Base-by-base conservation (phyloP, 148 eudicot species). In the Polygonum maritimum region DNA sequence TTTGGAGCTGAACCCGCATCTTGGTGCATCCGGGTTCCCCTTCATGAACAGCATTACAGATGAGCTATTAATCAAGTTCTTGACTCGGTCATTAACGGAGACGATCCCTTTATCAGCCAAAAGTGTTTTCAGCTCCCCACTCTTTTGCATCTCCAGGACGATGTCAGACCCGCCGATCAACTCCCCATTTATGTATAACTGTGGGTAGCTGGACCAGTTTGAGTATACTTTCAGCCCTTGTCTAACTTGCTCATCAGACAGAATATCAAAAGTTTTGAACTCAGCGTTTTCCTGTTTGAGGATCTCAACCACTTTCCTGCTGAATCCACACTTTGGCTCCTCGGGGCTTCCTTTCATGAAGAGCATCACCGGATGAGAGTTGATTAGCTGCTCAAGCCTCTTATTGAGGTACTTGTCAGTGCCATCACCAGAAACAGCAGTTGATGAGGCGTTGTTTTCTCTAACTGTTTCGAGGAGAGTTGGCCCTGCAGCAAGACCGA, bases 131-230 rank as follows among this genome's bases (percentile, higher is more conserved):
- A 96, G 86, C 69, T 91, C 97, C 12, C 99, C 99, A 36, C 98
- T 96, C 87, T 96, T 96, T 48, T 96, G 98, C 99, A 96, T 96
- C 88, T 96, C 99, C 75, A 96, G 74, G 60, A 91, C 90, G 22
- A 96, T 89, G 76, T 96, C 98, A 0, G 99, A 96, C 63, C 99
- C 99, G 69, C 99, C 99, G 65, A 96, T 89, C 52, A 96, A 90
- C 80, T 96, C 99, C n/a, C 91, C 91, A 76, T 84, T 83, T 60
- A 96, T 89, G 86, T 96, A 96, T 54, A 96, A 81, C 79, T 96
- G 99, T n/a, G 99, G 99, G 78, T 86, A 96, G 77, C 99, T 96
- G 16, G 99, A 92, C 99, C 99, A 96, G 80, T 96, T 96, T 41
- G 99, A 92, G 80, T 86, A 86, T 5, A 89, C 91, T 85, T 96